These are phyloP conservation scores for Aspergillus quadricinctus DNA, from an alignment of 2,329 filamentous ascomycete genomes.

Conservation along the genomic window DNA sequence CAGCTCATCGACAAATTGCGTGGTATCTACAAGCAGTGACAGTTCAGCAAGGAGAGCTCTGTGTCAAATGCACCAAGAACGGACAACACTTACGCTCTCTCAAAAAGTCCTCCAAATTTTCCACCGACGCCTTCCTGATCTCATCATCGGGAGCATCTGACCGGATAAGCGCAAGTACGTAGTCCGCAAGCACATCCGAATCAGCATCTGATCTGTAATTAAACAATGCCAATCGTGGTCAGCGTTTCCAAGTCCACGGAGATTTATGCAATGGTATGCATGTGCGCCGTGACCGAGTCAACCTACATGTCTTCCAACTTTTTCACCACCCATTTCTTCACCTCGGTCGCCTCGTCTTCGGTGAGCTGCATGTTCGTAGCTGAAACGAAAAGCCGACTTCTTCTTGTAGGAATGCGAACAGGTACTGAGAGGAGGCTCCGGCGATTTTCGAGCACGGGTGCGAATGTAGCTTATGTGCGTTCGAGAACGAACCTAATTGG, in stretches of 20 bases:
- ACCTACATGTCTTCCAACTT: slow-evolving; percentile 55
- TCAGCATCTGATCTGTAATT: slow-evolving; percentile 55
- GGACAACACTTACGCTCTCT: slow-evolving; percentile 43
- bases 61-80: not conserved
- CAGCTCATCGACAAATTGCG: slow-evolving; percentile 53
- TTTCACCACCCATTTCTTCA: slow-evolving; percentile 57
- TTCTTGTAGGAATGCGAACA: not conserved
- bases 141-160: slow-evolving; percentile 53
- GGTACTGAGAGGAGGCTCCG: not conserved
- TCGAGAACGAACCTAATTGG: not conserved
- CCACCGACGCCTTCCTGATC: slow-evolving; percentile 50
- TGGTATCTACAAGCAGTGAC: slow-evolving; percentile 39
- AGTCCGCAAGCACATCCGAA: slow-evolving; percentile 58
- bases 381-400: not conserved
- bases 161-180: slow-evolving; percentile 56
- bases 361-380: slow-evolving; percentile 48
- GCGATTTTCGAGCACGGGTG: not conserved
- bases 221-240: not conserved
- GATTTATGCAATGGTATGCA: not conserved
- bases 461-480: not conserved
- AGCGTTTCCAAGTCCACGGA: not conserved
- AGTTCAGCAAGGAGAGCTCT: slow-evolving; percentile 8
- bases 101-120: slow-evolving; percentile 56
- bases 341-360: slow-evolving; percentile 48
- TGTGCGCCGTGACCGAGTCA: not conserved